Percentiles rank a stretch among this genome's conserved stretches.
These are phyloP conservation scores for Rauvolfia tetraphylla DNA, from an alignment of 257 asterid species.

Conservation along the genomic window DNA sequence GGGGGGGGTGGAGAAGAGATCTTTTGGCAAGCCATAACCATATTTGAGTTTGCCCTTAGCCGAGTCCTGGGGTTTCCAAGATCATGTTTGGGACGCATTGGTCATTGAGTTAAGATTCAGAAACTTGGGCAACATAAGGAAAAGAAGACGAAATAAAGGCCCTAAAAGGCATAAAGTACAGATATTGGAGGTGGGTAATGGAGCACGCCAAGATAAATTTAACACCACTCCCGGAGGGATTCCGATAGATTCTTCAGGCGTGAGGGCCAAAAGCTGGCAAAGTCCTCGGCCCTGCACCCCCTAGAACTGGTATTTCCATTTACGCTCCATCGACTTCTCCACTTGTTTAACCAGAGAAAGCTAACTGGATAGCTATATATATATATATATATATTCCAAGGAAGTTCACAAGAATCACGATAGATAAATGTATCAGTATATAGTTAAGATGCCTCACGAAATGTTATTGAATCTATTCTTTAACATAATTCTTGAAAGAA, in stretches of 20 bases:
- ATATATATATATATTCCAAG: too few species aligned
- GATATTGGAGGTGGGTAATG: constrained; percentile 32
- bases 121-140: constrained; percentile 17
- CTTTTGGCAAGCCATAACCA: constrained; percentile 10
- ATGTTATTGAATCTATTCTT: too few species aligned
- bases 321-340: background rate
- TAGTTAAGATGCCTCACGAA: too few species aligned
- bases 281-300: constrained; percentile 22
- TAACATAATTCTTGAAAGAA: background rate
- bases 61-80: constrained; percentile 25
- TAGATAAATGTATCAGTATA: too few species aligned
- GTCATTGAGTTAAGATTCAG: constrained; percentile 19
- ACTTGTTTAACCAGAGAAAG: background rate
- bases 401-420: too few species aligned
- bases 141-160: constrained; percentile 20
- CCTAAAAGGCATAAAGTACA: constrained; percentile 12
- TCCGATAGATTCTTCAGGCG: constrained; percentile 48
- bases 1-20: background rate
- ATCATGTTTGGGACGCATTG: constrained; percentile 25
- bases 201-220: constrained; percentile 47
- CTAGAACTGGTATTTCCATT: background rate
- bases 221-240: constrained; percentile 34
- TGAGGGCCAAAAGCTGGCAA: constrained; percentile 59
- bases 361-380: too few species aligned
- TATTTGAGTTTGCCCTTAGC: constrained; percentile 8